Base-by-base conservation (phyloP, 306 rosid species). In the Cucurbita moschata region DNA sequence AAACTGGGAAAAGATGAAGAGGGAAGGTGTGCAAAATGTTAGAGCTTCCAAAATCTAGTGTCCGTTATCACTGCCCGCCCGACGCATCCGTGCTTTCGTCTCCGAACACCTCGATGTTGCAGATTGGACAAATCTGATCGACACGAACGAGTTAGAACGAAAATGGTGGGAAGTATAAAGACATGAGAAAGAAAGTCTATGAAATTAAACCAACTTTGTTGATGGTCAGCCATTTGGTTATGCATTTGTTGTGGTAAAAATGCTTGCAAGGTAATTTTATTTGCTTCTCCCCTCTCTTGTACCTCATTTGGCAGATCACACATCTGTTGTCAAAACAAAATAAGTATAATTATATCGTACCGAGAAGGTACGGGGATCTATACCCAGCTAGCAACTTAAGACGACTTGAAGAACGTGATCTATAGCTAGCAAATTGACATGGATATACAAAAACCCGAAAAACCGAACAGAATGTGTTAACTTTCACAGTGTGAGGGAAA, bases 301-400 rank as follows among this genome's bases (percentile, higher is more conserved):
- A 92, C 79, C 88, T 83, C 93, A 85, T 90, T 86, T 90, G 96
- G 81, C 98, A 92, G 71, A 92, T 81, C 71, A 92, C 96, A 79
- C 98, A 92, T 84, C 98, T 90, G 81, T 56, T 1, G 16, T 30
- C 1, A 0, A 47, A 59, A 59, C 44, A 13, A 68, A 68, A 26
- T 56, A 46, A 67, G 38, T 47, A 23, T n/a, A 14, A 23, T 68
- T 43, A 66, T 18, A 66, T 10, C 1, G 2, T 19, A 66, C 10
- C 10, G 2, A 40, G 5, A 42, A 42, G 4, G 47, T 18, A 64
- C 51, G 1, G 3, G 35, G 40, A n/a, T 64, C 40, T 11, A 12
- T 16, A 26, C 16, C 26, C 39, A 26, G 39, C 26, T 39, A 58
- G 40, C 40, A 58, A 23, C 40, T 4, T 58, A 30, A 58, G 63